phyloP scores from a whole-genome alignment of 345 rosid species.

The Rhizophora apiculata region DNA sequence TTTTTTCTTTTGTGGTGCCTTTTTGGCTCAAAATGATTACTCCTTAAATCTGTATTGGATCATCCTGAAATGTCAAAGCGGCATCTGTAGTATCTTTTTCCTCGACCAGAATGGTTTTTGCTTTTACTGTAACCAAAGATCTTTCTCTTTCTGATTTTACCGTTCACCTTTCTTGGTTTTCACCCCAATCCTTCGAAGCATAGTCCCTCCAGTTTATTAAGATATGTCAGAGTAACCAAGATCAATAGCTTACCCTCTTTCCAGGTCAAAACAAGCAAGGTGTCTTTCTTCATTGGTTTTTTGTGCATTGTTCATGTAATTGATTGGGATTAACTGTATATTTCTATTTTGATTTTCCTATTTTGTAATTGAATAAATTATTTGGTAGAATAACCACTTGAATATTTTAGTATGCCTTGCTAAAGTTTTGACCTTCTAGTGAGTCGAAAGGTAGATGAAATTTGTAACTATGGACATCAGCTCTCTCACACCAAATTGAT shows the following conservation, averaged over 20 bases:
- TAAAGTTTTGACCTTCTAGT: neutral
- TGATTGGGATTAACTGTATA: too few relatives aligned
- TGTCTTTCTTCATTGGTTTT: too few relatives aligned
- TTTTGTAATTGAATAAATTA: neutral
- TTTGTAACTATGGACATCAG: slow-evolving; percentile 1
- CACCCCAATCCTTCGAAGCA: too few relatives aligned
- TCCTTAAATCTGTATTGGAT: neutral
- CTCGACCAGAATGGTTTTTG: neutral
- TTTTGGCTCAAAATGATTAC: neutral
- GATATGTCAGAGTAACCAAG: too few relatives aligned
- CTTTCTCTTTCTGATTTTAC: neutral
- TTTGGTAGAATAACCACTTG: neutral
- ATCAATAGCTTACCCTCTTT: too few relatives aligned
- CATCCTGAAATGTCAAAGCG: neutral
- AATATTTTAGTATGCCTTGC: neutral
- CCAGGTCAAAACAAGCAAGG: too few relatives aligned
- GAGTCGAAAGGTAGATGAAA: slow-evolving; percentile 7
- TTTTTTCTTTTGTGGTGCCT: neutral
- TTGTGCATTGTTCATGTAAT: too few relatives aligned
- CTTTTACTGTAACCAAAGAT: neutral
- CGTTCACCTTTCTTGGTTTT: too few relatives aligned
- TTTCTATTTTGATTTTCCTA: too few relatives aligned
- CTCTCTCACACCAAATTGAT: neutral
- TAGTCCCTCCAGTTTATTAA: too few relatives aligned
- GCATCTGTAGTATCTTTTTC: neutral